These are phyloP conservation scores for Oryza rufipogon DNA, from an alignment of 176 grass and related monocot species.

Conservation along the genomic window DNA sequence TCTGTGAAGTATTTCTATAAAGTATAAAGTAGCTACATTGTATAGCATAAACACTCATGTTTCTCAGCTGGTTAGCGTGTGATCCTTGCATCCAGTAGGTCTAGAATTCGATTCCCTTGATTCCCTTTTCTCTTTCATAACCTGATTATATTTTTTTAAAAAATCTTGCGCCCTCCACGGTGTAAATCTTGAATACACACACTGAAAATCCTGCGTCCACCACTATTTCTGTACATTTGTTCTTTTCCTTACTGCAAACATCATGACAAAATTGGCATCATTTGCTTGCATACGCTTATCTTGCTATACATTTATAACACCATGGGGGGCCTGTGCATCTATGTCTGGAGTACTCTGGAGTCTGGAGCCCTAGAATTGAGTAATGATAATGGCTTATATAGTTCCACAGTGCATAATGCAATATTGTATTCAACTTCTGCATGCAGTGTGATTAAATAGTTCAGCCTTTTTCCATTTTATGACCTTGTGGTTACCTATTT, in stretches of 20 bases:
- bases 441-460: background rate
- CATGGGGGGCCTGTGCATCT: background rate
- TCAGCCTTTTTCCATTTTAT: conserved; percentile 17
- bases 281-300: conserved; percentile 26
- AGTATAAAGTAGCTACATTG: no score
- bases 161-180: no score
- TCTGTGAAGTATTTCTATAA: conserved; percentile 17
- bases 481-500: conserved; percentile 30
- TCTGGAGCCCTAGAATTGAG: background rate
- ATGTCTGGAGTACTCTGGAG: background rate
- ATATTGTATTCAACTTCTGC: background rate
- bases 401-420: conserved; percentile 17
- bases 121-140: no score
- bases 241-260: conserved; percentile 24
- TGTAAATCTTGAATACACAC: no score
- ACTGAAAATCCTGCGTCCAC: no score
- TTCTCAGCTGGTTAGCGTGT: no score
- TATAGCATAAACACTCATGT: no score
- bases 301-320: conserved; percentile 14
- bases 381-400: conserved; percentile 10
- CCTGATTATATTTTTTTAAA: no score
- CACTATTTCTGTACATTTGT: background rate
- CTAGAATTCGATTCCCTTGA: no score
- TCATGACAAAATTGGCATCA: background rate
- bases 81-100: no score